Evolutionary conservation across 345 rosid genomes (phyloP), one percentile per base, ranked within the genome.

Genomic region (Populus tremula): DNA sequence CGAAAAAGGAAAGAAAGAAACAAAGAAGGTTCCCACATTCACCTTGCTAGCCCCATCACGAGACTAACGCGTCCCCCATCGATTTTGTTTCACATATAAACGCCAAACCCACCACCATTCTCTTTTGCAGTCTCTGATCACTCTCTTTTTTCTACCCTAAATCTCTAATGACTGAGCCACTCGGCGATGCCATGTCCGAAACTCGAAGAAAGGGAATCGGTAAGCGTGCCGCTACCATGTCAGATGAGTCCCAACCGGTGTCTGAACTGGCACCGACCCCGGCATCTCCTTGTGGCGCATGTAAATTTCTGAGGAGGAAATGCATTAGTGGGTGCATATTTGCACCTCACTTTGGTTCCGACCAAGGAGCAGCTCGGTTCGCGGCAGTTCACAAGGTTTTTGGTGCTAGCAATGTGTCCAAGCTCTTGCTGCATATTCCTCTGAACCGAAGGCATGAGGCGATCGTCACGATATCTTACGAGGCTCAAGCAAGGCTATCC

Each of bases 371-470:
- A 0, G 99, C 99, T 61, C 84, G 91, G 88, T 95, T 95, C 53
- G 99, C 98, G 0, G 99, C 98, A 0, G 99, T 95, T 13, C 99
- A 95, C 85, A 95, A 93, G 86, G 95, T 95, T 3, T 95, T 95
- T 49, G 99, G 99, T 29, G 99, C 99, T 0, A 95, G 99, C 69
- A 95, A 95, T 23, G 98, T 92, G 31, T 95, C 98, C 5, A 95
- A 95, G 81, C 87, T 93, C 45, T 82, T 95, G 85, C 75, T 87
- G 56, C 99, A 91, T 83, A 93, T 95, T 25, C 98, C 99, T 17
- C 77, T 88, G 39, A 88, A 87, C 85, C 89, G 96, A 72, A 82
- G 99, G 71, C 98, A 93, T 16, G 99, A 95, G 5, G 99, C 99
- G 0, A 98, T 91, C 61, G 92, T 93, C 69, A 95, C 99, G 0